Evolutionary conservation across 257 asterid species (phyloP).

Genomic region (Paulownia fortunei): DNA sequence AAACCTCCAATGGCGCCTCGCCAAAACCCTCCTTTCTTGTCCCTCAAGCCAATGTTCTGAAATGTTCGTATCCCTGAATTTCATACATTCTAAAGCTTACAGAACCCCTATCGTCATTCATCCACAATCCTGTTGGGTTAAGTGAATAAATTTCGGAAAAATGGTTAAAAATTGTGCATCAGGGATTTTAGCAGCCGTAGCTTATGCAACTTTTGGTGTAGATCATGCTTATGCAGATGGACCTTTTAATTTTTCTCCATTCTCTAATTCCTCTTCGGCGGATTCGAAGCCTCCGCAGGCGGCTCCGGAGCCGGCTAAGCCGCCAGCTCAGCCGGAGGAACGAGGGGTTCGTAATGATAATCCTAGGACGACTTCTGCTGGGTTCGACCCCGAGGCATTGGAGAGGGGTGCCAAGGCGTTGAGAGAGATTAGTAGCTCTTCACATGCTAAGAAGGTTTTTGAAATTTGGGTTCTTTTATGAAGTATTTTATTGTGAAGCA

Average conservation of each 20-base stretch:
- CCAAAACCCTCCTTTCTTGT: constrained; percentile 36
- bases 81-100: neutral
- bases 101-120: neutral
- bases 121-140: neutral
- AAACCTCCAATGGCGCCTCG: constrained; percentile 35
- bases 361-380: constrained; percentile 88
- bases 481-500: neutral
- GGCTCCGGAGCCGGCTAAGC: constrained; percentile 40
- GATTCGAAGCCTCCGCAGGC: constrained; percentile 43
- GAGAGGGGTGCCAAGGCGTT: constrained; percentile 82
- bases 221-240: constrained; percentile 70
- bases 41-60: constrained; percentile 24
- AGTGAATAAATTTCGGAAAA: constrained; percentile 12
- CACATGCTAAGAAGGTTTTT: constrained; percentile 68
- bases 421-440: constrained; percentile 57
- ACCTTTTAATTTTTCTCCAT: constrained; percentile 58
- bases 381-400: constrained; percentile 94
- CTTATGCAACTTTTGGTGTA: constrained; percentile 57
- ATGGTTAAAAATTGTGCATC: constrained; percentile 66
- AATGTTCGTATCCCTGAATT: neutral
- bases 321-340: constrained; percentile 44
- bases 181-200: constrained; percentile 71
- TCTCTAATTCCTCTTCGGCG: constrained; percentile 48
- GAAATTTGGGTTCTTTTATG: neutral
- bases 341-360: constrained; percentile 69